Percentiles rank a stretch among this genome's conserved stretches.
These are phyloP conservation scores for Esteya vermicola DNA, from an alignment of 2,329 filamentous ascomycete species.

Conservation along the genomic window DNA sequence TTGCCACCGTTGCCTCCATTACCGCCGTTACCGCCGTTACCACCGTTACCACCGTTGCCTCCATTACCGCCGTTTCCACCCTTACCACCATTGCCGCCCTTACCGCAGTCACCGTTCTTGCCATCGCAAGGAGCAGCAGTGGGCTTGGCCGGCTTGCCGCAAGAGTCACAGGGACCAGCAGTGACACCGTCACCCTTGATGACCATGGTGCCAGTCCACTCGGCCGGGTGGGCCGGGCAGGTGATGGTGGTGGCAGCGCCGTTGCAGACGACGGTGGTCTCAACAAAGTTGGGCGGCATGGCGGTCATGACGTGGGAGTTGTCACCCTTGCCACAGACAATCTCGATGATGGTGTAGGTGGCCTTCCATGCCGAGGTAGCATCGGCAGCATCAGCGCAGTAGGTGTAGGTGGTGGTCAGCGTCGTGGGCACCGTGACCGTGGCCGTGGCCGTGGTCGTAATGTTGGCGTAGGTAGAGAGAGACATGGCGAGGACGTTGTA, in stretches of 20 bases:
- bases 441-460: no score
- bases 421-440: slow-evolving; percentile 1
- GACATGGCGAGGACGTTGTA: no score
- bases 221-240: slow-evolving; percentile 6
- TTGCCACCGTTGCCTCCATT: no score
- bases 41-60: no score
- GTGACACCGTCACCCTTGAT: slow-evolving; percentile 10
- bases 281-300: slow-evolving; percentile 11
- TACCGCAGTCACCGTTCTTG: no score
- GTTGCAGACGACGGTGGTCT: slow-evolving; percentile 10
- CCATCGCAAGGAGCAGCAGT: no score
- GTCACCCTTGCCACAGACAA: slow-evolving; percentile 22
- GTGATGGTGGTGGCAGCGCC: slow-evolving; percentile 6
- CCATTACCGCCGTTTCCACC: background rate
- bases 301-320: slow-evolving; percentile 26
- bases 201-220: slow-evolving; percentile 4
- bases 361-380: slow-evolving; percentile 23
- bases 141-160: background rate
- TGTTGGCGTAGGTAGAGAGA: slow-evolving; percentile 10
- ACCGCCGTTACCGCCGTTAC: no score
- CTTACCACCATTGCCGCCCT: background rate
- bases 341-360: slow-evolving; percentile 25
- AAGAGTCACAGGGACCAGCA: no score
- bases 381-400: slow-evolving; percentile 21
- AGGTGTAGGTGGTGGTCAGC: slow-evolving; percentile 24